A percentile compares a stretch with the other conserved stretches of the same genome.
Evolutionary conservation across 2,329 filamentous ascomycete genomes (phyloP).

Genomic region (Pseudogymnoascus sp.): DNA sequence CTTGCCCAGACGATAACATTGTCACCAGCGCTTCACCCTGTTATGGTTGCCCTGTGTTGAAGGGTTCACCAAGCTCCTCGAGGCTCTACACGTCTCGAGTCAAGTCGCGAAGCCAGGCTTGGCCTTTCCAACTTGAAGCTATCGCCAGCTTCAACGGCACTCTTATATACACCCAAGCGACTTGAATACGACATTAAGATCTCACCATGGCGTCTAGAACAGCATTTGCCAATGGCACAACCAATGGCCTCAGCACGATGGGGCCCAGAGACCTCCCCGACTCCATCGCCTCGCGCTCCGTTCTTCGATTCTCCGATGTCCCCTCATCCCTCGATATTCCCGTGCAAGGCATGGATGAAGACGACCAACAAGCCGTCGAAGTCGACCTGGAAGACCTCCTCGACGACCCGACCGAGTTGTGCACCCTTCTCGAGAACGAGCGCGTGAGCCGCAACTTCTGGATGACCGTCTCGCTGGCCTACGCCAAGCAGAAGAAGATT

Average conservation of each 20-base stretch:
- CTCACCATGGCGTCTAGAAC: neutral
- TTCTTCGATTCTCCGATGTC: slow-evolving; percentile 53
- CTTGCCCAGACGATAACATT: neutral
- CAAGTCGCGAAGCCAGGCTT: slow-evolving; percentile 9
- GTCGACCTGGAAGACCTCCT: slow-evolving; percentile 85
- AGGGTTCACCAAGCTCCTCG: slow-evolving; percentile 9
- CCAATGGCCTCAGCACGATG: slow-evolving; percentile 3
- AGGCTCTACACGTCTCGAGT: slow-evolving; percentile 9
- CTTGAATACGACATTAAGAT: neutral
- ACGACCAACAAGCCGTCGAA: slow-evolving; percentile 70
- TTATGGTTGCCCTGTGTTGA: slow-evolving; percentile 6
- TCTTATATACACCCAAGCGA: slow-evolving; percentile 2
- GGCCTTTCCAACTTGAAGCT: slow-evolving; percentile 4
- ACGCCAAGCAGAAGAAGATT: slow-evolving; percentile 90
- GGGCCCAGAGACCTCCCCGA: slow-evolving; percentile 2
- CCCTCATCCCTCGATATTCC: slow-evolving; percentile 60
- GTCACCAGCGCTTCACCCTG: slow-evolving; percentile 2
- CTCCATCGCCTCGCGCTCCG: slow-evolving; percentile 2
- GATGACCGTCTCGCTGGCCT: slow-evolving; percentile 96
- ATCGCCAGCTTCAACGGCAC: slow-evolving; percentile 5
- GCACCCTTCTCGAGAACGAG: slow-evolving; percentile 90
- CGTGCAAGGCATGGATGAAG: slow-evolving; percentile 51
- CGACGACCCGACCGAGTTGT: slow-evolving; percentile 91
- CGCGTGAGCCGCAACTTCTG: slow-evolving; percentile 85
- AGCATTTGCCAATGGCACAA: neutral